phyloP scores from a whole-genome alignment of 1,284 basidiomycete species.

The Retiboletus fuscus region DNA sequence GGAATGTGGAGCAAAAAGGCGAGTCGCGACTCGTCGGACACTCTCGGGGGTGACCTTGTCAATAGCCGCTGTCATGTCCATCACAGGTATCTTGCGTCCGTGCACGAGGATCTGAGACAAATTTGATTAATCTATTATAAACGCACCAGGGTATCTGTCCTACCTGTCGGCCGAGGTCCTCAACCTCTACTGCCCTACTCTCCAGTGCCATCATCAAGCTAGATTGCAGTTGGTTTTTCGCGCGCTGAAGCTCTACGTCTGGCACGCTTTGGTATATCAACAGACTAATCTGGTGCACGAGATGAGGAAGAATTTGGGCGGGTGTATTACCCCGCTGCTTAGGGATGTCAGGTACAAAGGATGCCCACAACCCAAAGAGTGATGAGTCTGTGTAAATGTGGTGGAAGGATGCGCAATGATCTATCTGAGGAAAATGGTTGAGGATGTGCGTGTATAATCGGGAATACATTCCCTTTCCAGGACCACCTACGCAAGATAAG shows the following conservation, averaged over 20 bases:
- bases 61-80: conserved; percentile 93
- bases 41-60: conserved; percentile 82
- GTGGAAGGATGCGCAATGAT: conserved; percentile 98
- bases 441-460: conserved; percentile 97
- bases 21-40: conserved; percentile 78
- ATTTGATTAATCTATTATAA: conserved; percentile 12
- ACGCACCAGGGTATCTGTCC: conserved; percentile 28
- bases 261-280: conserved; percentile 77
- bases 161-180: conserved; percentile 88
- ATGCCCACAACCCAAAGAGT: conserved; percentile 92
- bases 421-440: conserved; percentile 93
- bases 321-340: conserved; percentile 71
- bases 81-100: conserved; percentile 85
- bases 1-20: conserved; percentile 75
- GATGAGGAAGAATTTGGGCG: conserved; percentile 82
- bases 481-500: conserved; percentile 72
- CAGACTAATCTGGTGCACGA: conserved; percentile 86
- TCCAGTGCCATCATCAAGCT: conserved; percentile 97
- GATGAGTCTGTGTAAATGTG: conserved; percentile 97
- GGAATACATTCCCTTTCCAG: conserved; percentile 99
- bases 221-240: conserved; percentile 96
- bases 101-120: conserved; percentile 86
- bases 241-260: conserved; percentile 80
- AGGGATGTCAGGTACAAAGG: conserved; percentile 81
- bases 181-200: conserved; percentile 90